A percentile compares a stretch with the other conserved stretches of the same genome.
phyloP scores from a whole-genome alignment of 2,329 filamentous ascomycete species.

The Exophiala spinifera region DNA sequence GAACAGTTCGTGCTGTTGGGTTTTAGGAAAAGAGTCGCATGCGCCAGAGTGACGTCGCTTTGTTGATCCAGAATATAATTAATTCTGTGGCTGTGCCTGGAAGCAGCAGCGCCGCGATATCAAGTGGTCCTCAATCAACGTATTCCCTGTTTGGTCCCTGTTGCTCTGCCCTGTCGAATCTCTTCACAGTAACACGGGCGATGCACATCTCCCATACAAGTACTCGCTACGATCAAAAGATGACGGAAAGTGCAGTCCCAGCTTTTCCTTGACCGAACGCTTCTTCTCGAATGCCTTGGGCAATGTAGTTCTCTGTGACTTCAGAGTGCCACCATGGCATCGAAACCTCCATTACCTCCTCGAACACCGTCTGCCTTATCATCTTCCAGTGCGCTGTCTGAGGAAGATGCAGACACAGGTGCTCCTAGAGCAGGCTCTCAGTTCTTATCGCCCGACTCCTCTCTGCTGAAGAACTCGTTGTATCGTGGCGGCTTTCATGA shows the following conservation, averaged over 20 bases:
- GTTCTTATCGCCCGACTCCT: constrained; percentile 1
- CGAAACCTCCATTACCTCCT: constrained; percentile 12
- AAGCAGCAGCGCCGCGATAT: too few relatives aligned
- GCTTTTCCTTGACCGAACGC: too few relatives aligned
- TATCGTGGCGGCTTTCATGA: constrained; percentile 29
- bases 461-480: neutral
- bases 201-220: too few relatives aligned
- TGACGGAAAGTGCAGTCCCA: too few relatives aligned
- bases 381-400: neutral
- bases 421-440: neutral
- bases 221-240: too few relatives aligned
- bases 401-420: too few relatives aligned
- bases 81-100: neutral
- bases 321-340: constrained; percentile 13
- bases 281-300: neutral
- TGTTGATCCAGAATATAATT: neutral
- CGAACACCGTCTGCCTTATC: neutral
- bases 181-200: too few relatives aligned
- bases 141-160: neutral
- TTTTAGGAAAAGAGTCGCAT: neutral
- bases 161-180: neutral
- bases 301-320: neutral
- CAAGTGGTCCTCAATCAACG: neutral
- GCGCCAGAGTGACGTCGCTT: neutral
- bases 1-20: neutral